A percentile compares a stretch with the other conserved stretches of the same genome.
phyloP scores from a whole-genome alignment of 345 rosid species.

The Dimocarpus longan region DNA sequence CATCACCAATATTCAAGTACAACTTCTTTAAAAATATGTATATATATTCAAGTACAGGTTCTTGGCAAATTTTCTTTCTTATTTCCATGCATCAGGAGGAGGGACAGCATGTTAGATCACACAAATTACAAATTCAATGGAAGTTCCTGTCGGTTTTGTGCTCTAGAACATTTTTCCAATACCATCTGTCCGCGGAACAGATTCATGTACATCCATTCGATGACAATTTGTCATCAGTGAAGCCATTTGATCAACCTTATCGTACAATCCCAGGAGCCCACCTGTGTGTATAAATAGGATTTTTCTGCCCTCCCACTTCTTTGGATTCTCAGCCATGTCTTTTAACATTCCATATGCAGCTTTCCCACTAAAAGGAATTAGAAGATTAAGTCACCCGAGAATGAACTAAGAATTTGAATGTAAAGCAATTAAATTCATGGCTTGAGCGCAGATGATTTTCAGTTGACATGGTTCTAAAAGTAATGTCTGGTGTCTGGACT shows the following conservation, averaged over 20 bases:
- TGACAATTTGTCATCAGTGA: slow-evolving; percentile 63
- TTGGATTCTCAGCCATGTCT: slow-evolving; percentile 75
- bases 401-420: neutral
- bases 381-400: neutral
- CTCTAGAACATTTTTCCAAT: slow-evolving; percentile 78
- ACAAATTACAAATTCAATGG: neutral
- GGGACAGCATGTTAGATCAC: neutral
- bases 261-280: slow-evolving; percentile 78
- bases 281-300: slow-evolving; percentile 86
- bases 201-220: slow-evolving; percentile 76
- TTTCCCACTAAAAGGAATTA: slow-evolving; percentile 61
- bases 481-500: neutral
- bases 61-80: neutral
- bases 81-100: neutral
- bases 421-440: neutral
- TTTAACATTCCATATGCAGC: slow-evolving; percentile 77
- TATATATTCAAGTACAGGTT: neutral
- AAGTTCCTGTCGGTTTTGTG: neutral
- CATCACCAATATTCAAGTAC: neutral
- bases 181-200: slow-evolving; percentile 71
- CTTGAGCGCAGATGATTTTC: neutral
- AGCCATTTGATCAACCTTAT: slow-evolving; percentile 78
- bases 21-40: too few relatives aligned
- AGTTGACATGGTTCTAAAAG: neutral
- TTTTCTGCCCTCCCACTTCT: slow-evolving; percentile 80